phyloP scores from a whole-genome alignment of 73 alveolate species.

The Paramecium biaurelia region DNA sequence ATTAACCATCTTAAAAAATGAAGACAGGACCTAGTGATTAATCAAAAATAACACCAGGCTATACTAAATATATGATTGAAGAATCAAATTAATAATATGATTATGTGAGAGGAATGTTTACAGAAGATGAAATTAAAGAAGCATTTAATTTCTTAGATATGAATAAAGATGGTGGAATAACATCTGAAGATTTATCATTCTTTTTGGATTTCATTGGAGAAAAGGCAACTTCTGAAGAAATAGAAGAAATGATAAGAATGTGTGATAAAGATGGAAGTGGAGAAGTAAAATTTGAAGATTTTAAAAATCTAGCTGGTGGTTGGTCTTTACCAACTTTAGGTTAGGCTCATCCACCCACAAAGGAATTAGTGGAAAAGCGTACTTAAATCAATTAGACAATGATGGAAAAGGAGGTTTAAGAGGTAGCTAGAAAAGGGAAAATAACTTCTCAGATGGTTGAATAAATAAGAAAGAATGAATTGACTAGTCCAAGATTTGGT shows the following conservation, averaged over 20 bases:
- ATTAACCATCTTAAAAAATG: neutral
- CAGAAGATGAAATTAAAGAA: conserved; percentile 49
- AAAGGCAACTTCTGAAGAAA: conserved; percentile 42
- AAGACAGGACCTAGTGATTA: neutral
- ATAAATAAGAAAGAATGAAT: neutral
- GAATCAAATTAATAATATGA: conserved; percentile 45
- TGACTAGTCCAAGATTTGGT: neutral
- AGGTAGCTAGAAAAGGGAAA: neutral
- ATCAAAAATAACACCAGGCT: conserved; percentile 43
- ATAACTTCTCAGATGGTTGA: neutral
- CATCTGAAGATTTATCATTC: conserved; percentile 40
- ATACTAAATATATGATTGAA: conserved; percentile 39
- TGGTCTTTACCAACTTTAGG: conserved; percentile 52
- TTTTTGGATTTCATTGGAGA: conserved; percentile 58
- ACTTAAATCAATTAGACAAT: neutral
- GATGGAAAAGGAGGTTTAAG: conserved; percentile 14
- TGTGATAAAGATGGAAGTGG: conserved; percentile 60
- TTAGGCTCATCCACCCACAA: conserved; percentile 57
- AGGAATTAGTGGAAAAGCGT: conserved; percentile 48
- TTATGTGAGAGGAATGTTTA: conserved; percentile 35
- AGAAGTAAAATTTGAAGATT: conserved; percentile 49
- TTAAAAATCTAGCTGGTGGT: conserved; percentile 48
- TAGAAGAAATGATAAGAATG: conserved; percentile 58
- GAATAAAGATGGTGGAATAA: conserved; percentile 26
- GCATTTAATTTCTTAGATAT: conserved; percentile 48